A percentile compares a stretch with the other conserved stretches of the same genome.
phyloP scores from a whole-genome alignment of 1,284 basidiomycete genomes.

The Hemileia vastatrix region DNA sequence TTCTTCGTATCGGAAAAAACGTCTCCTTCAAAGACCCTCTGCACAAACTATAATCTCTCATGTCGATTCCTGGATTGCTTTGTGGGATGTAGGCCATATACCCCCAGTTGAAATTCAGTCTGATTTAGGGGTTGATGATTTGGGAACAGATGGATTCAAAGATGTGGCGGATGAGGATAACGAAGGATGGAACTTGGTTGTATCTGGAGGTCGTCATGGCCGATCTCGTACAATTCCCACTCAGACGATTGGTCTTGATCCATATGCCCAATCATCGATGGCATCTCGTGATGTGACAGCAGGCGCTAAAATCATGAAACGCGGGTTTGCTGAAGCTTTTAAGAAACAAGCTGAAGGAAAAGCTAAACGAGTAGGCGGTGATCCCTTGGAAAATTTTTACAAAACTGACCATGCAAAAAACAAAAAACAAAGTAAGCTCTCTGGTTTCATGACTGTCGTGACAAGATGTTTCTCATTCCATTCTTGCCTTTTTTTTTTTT shows the following conservation, averaged over 20 bases:
- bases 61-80: constrained; percentile 11
- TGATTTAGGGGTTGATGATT: no score
- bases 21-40: not conserved
- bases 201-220: constrained; percentile 14
- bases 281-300: constrained; percentile 9
- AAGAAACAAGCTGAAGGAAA: not conserved
- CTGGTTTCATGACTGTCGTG: no score
- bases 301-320: constrained; percentile 19
- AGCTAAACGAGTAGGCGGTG: no score
- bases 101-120: no score
- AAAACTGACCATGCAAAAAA: no score
- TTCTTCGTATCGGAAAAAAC: not conserved
- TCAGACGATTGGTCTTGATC: not conserved
- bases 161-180: constrained; percentile 5
- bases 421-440: no score
- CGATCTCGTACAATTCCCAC: constrained; percentile 11
- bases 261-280: constrained; percentile 22
- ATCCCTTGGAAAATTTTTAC: no score
- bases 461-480: no score
- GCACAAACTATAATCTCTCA: not conserved
- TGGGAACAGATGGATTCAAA: not conserved
- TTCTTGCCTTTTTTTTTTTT: no score
- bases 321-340: constrained; percentile 10
- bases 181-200: constrained; percentile 13
- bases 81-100: not conserved